A percentile compares a stretch with the other conserved stretches of the same genome.
phyloP scores from a whole-genome alignment of 306 rosid species.

The Fragaria vesca region DNA sequence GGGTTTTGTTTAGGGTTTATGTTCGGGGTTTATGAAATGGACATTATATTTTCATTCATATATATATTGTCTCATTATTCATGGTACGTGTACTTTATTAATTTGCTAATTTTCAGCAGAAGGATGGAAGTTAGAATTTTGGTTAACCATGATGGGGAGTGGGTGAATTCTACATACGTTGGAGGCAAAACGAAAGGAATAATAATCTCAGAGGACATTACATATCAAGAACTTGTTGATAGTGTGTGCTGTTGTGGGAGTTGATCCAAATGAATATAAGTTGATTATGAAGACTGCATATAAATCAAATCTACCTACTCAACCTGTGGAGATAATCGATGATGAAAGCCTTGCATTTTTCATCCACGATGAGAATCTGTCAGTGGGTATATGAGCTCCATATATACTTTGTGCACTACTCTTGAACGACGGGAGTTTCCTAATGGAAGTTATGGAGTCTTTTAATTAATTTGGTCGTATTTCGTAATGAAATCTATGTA shows the following conservation, averaged over 20 bases:
- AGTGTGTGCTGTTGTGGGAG: background rate
- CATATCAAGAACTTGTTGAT: background rate
- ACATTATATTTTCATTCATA: too few species aligned
- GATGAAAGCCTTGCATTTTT: background rate
- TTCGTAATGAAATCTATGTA: too few species aligned
- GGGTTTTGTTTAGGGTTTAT: too few species aligned
- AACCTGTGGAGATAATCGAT: background rate
- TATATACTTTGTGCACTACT: too few species aligned
- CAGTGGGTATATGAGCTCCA: background rate
- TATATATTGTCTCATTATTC: too few species aligned
- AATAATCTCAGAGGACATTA: background rate
- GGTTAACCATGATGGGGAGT: background rate
- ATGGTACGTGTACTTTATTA: too few species aligned
- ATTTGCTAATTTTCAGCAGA: background rate
- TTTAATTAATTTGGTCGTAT: too few species aligned
- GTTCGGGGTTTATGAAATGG: too few species aligned
- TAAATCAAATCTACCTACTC: background rate
- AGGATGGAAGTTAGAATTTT: background rate
- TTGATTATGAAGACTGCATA: background rate
- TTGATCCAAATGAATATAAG: background rate
- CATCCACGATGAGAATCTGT: background rate
- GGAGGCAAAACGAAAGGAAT: background rate
- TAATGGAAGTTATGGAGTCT: too few species aligned
- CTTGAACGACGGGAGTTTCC: too few species aligned
- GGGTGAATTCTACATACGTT: background rate